Base-by-base conservation (phyloP, 352 stramenopile genomes). In the Thalassiosira exigua region DNA sequence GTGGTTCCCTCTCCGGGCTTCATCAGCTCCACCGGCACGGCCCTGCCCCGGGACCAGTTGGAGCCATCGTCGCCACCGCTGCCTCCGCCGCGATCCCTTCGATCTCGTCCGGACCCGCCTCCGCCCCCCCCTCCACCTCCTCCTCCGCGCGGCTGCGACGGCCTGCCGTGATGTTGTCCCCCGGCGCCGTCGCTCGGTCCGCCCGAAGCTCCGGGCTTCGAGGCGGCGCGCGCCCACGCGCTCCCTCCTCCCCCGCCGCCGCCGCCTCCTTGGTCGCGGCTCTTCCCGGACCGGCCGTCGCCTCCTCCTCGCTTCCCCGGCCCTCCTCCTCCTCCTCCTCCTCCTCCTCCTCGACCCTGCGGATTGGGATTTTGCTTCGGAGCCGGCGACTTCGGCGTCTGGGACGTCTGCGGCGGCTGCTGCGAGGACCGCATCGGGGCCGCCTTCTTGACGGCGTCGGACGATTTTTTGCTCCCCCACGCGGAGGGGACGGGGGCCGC, bases 21-120 rank as follows among this genome's bases (percentile, higher is more conserved):
- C 50, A 83, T 46, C 29, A 89, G 52, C 9, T 81, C 78, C 19
- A 70, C 26, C 9, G 82, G 72, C 22, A 87, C 4, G 26, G 60
- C 57, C 36, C 82, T 85, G 33, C 78, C 78, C 51, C 78, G 69
- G n/a, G 44, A 52, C 82, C 82, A 84, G 24, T 51, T 59, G 7
- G 48, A 41, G 39, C 78, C 60, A 17, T 59, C 66, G 24, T 61
- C 52, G 26, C 39, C 67, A 3, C 57, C 32, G 42, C n/a, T n/a
- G n/a, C n/a, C n/a, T n/a, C 60, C 56, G 21, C 52, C 75, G 21
- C 60, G 65, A 33, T 66, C 60, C 70, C 56, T 56, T 19, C 11
- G 30, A 27, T 67, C 44, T 33, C 39, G 51, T 11, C 56, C 27
- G 9, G 60, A 52, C 46, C 74, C 56, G n/a, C 53, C 65, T 19